These are phyloP conservation scores for Suillus cothurnatus DNA, from an alignment of 768 basidiomycete species.

Conservation along the genomic window DNA sequence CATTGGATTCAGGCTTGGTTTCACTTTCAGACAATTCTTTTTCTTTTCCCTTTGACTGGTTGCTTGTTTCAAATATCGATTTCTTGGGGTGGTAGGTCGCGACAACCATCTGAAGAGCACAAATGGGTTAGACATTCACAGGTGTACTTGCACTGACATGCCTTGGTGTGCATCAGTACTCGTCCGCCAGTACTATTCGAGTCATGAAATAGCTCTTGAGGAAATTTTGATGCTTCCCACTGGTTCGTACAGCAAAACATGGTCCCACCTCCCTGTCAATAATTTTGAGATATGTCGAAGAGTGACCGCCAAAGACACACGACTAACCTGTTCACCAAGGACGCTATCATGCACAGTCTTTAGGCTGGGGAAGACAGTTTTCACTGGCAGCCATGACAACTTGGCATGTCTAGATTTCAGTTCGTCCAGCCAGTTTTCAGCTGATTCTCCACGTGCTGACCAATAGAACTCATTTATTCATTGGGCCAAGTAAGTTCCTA, in stretches of 20 bases:
- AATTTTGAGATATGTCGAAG: slow-evolving; percentile 1
- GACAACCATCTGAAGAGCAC: no score
- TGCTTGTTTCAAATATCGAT: slow-evolving; percentile 13
- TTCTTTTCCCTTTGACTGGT: neutral
- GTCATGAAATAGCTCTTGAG: slow-evolving; percentile 61
- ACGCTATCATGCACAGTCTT: slow-evolving; percentile 65
- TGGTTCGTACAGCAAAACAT: slow-evolving; percentile 80
- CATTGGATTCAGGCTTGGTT: no score
- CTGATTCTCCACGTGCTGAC: slow-evolving; percentile 75
- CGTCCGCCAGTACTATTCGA: no score
- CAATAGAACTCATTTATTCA: slow-evolving; percentile 87
- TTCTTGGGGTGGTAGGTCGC: no score
- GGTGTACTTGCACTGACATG: no score
- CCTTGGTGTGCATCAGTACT: no score
- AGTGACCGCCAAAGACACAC: neutral
- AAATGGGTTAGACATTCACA: no score
- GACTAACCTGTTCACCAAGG: slow-evolving; percentile 58
- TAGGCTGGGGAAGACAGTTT: slow-evolving; percentile 76
- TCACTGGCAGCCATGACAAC: slow-evolving; percentile 60
- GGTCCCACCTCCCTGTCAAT: slow-evolving; percentile 74
- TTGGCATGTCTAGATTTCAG: slow-evolving; percentile 60
- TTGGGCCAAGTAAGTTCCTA: slow-evolving; percentile 76
- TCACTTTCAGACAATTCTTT: neutral
- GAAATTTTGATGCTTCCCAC: slow-evolving; percentile 73
- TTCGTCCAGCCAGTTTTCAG: slow-evolving; percentile 67